These are phyloP conservation scores for Raphanus raphanistrum DNA, from an alignment of 345 rosid species.

Conservation along the genomic window DNA sequence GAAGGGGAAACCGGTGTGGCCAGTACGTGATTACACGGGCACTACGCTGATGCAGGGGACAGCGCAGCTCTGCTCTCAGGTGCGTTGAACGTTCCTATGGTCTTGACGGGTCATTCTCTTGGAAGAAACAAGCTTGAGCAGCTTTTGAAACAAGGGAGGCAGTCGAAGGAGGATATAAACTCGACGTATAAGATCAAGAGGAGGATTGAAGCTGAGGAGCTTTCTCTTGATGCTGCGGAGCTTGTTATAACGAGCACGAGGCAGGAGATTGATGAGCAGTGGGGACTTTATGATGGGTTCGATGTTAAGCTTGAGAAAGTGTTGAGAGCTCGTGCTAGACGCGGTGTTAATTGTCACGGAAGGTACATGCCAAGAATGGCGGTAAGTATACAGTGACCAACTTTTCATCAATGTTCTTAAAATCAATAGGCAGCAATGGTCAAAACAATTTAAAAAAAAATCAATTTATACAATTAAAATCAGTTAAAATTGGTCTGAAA, in stretches of 20 bases:
- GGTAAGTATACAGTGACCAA: conserved; percentile 47
- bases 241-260: conserved; percentile 92
- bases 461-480: no score
- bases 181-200: conserved; percentile 90
- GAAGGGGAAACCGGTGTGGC: conserved; percentile 87
- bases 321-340: conserved; percentile 88
- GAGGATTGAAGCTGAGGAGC: conserved; percentile 94
- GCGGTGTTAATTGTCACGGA: conserved; percentile 92
- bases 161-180: conserved; percentile 86
- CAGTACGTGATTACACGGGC: conserved; percentile 94
- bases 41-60: conserved; percentile 97
- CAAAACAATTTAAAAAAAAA: no score
- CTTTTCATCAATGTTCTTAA: no score
- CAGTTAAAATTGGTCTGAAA: no score
- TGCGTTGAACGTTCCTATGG: conserved; percentile 97
- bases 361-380: conserved; percentile 96
- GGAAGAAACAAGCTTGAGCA: conserved; percentile 97
- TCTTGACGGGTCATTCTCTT: conserved; percentile 92
- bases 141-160: conserved; percentile 92
- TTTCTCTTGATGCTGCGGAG: conserved; percentile 93
- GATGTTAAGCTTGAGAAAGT: conserved; percentile 97
- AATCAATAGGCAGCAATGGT: no score
- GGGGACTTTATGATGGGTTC: conserved; percentile 99
- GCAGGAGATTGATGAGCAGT: conserved; percentile 96
- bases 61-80: conserved; percentile 91